phyloP scores from a whole-genome alignment of 345 rosid genomes.

The Salix purpurea region DNA sequence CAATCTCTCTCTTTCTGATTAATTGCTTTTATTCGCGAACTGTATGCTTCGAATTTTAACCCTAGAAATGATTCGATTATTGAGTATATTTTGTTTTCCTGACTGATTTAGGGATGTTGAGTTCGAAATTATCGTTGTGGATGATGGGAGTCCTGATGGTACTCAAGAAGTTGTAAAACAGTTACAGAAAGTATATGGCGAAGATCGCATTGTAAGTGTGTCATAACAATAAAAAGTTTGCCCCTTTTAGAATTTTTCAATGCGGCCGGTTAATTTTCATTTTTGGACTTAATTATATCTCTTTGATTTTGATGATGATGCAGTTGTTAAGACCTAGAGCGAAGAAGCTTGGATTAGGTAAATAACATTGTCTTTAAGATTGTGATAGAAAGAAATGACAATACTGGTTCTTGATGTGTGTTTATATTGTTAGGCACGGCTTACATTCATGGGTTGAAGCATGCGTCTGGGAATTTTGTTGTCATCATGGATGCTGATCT shows the following conservation, averaged over 20 bases:
- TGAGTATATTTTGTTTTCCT: neutral
- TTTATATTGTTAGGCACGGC: slow-evolving; percentile 68
- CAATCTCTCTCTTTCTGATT: neutral
- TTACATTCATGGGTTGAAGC: slow-evolving; percentile 80
- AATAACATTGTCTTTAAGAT: slow-evolving; percentile 5
- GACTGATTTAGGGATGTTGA: slow-evolving; percentile 55
- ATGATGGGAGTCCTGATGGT: slow-evolving; percentile 97
- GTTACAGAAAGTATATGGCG: slow-evolving; percentile 74
- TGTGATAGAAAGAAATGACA: neutral
- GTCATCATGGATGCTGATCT: slow-evolving; percentile 99
- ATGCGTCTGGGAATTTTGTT: slow-evolving; percentile 86
- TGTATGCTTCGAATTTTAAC: neutral
- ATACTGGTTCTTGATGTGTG: slow-evolving; percentile 9
- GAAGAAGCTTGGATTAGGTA: slow-evolving; percentile 91
- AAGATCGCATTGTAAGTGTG: slow-evolving; percentile 68
- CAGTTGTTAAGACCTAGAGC: slow-evolving; percentile 85
- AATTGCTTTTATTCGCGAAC: neutral
- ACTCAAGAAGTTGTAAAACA: slow-evolving; percentile 85
- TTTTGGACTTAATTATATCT: neutral
- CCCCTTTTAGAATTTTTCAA: neutral
- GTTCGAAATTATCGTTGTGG: slow-evolving; percentile 86
- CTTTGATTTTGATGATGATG: slow-evolving; percentile 19
- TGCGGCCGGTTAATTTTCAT: neutral
- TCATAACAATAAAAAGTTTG: neutral
- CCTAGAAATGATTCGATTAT: neutral